These are phyloP conservation scores for Metschnikowia cerradonensis DNA, from an alignment of 805 yeast genomes.

Conservation along the genomic window DNA sequence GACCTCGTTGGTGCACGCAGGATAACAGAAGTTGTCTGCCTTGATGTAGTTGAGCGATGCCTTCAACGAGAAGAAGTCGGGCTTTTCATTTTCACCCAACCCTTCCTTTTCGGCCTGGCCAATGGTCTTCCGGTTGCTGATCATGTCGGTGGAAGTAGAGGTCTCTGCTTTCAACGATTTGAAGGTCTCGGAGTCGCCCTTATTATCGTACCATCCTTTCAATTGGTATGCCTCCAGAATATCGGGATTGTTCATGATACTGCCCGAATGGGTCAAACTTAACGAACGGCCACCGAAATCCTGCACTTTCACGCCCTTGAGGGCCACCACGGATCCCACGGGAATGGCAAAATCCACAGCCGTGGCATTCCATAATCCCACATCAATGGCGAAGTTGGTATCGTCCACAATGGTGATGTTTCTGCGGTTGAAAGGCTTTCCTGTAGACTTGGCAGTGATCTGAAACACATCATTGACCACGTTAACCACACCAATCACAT, in stretches of 20 bases:
- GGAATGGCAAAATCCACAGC: conserved; percentile 75
- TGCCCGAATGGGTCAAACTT: conserved; percentile 75
- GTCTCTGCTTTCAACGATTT: conserved; percentile 56
- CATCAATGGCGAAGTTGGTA: conserved; percentile 64
- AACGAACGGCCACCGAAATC: conserved; percentile 86
- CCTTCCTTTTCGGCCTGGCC: conserved; percentile 60
- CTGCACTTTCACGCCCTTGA: conserved; percentile 84
- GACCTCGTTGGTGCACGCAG: conserved; percentile 71
- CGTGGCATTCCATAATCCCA: conserved; percentile 87
- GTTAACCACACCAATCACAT: conserved; percentile 83
- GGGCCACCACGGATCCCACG: conserved; percentile 81
- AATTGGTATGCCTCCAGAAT: conserved; percentile 80
- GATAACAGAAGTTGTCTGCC: conserved; percentile 78
- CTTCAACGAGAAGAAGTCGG: conserved; percentile 73
- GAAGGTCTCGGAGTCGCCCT: conserved; percentile 63
- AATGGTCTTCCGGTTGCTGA: conserved; percentile 61
- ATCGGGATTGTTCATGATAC: conserved; percentile 79
- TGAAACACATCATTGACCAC: conserved; percentile 71
- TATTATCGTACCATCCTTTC: conserved; percentile 92
- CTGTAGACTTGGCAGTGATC: conserved; percentile 81
- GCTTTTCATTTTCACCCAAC: conserved; percentile 69
- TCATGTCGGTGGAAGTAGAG: conserved; percentile 25
- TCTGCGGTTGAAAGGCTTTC: conserved; percentile 89
- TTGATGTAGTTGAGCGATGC: conserved; percentile 71
- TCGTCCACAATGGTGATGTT: conserved; percentile 85